These are phyloP conservation scores for Arctium minus DNA, from an alignment of 129 eudicot species.

Conservation along the genomic window DNA sequence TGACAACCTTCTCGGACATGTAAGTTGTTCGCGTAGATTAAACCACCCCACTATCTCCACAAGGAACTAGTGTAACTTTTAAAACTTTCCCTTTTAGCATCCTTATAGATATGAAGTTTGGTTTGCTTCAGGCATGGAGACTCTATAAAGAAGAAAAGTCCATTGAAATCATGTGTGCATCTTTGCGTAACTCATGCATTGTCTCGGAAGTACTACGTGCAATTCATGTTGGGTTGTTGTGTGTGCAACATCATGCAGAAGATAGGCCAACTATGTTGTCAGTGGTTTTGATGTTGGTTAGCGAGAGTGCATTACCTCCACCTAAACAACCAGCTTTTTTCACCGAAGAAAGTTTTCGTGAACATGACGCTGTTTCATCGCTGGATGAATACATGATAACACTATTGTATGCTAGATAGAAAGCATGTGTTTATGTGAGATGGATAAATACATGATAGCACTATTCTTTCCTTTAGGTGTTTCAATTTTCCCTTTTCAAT, in stretches of 20 bases:
- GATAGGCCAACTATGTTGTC: constrained; percentile 26
- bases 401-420: not conserved
- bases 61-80: too few relatives aligned
- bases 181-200: not conserved
- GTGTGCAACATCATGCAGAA: constrained; percentile 20
- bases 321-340: constrained; percentile 8
- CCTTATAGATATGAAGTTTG: not conserved
- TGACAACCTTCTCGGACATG: constrained; percentile 10
- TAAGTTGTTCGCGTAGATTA: not conserved
- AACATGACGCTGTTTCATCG: not conserved
- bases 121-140: not conserved
- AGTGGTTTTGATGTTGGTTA: constrained; percentile 8
- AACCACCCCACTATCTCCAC: too few relatives aligned
- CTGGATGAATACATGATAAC: not conserved
- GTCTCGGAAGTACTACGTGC: constrained; percentile 8
- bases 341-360: not conserved
- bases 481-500: too few relatives aligned
- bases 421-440: not conserved
- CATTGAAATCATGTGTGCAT: not conserved
- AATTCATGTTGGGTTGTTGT: constrained; percentile 9
- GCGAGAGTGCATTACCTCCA: not conserved
- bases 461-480: too few relatives aligned
- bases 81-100: too few relatives aligned
- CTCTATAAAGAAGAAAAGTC: not conserved
- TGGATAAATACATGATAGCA: too few relatives aligned